Conservation (phyloP, 305 asterid genomes). For the Fraxinus dipetala region DNA sequence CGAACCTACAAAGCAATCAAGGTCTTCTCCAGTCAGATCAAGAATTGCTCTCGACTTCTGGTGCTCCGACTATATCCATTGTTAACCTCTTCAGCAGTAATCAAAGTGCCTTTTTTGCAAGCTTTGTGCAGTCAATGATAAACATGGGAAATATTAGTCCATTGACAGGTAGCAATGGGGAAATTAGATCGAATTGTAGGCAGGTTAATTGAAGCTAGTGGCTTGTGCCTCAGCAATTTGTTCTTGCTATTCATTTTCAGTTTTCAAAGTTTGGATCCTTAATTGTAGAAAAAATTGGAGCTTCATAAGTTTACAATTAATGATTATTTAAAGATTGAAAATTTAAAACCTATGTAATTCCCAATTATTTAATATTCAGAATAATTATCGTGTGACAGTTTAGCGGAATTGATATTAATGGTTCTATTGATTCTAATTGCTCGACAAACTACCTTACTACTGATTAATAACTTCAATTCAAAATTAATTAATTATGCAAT, state of each 20-base stretch:
- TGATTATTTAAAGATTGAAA: not conserved
- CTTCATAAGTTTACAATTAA: not conserved
- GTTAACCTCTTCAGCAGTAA: conserved; percentile 35
- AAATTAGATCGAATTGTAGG: conserved; percentile 52
- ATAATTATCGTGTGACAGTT: too few species aligned
- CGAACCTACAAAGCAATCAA: conserved; percentile 39
- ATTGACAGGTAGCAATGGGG: conserved; percentile 45
- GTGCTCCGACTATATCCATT: conserved; percentile 39
- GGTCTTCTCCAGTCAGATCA: conserved; percentile 69
- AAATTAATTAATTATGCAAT: too few species aligned
- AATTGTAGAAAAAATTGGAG: not conserved
- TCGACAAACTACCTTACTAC: too few species aligned
- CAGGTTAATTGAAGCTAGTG: conserved; percentile 12
- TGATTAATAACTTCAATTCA: too few species aligned
- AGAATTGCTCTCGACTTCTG: conserved; percentile 42
- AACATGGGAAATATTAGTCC: conserved; percentile 57
- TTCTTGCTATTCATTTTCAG: not conserved
- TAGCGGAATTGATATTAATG: too few species aligned
- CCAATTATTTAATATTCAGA: not conserved
- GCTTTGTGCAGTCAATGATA: conserved; percentile 54
- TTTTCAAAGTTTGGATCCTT: not conserved
- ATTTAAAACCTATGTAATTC: too few species aligned
- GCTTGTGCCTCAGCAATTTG: not conserved
- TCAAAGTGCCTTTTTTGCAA: conserved; percentile 47
- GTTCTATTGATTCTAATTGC: too few species aligned